Conservation (phyloP, 768 basidiomycete species). For the Hortiboletus campestris region DNA sequence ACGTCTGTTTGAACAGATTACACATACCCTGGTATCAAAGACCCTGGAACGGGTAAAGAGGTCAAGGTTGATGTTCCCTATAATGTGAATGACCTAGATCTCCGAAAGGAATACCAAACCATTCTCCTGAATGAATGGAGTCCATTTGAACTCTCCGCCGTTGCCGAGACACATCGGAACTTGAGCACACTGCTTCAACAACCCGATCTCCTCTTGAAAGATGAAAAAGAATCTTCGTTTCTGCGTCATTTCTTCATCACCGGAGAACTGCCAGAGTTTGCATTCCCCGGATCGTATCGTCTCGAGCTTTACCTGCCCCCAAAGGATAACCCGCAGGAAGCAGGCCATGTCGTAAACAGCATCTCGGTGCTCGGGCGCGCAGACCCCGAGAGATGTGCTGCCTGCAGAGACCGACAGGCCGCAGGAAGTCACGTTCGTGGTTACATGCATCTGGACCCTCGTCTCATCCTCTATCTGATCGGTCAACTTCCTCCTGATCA, state of each 20-base stretch:
- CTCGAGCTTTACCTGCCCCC: conserved; percentile 18
- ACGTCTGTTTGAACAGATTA: conserved; percentile 9
- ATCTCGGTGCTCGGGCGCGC: conserved; percentile 12
- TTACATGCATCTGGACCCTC: conserved; percentile 14
- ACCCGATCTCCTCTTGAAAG: neutral
- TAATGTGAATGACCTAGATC: neutral
- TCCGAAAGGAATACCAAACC: conserved; percentile 6
- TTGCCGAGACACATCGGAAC: neutral
- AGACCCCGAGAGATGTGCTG: conserved; percentile 3
- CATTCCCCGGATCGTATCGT: conserved; percentile 17
- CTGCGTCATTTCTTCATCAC: conserved; percentile 10
- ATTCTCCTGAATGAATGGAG: conserved; percentile 6
- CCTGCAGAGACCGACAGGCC: conserved; percentile 10
- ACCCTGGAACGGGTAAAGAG: neutral
- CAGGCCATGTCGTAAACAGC: conserved; percentile 10
- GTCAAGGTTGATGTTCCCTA: conserved; percentile 18
- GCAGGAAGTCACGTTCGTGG: conserved; percentile 15
- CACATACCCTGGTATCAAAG: conserved; percentile 18
- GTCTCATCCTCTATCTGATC: conserved; percentile 10
- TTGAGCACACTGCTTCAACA: neutral
- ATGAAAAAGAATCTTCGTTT: neutral
- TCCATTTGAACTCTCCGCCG: neutral
- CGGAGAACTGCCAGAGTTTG: conserved; percentile 14
- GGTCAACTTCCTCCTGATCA: neutral
- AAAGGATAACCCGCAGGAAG: neutral